Base-by-base conservation (phyloP, 1,284 basidiomycete species). In the Pseudozyma pruni region DNA sequence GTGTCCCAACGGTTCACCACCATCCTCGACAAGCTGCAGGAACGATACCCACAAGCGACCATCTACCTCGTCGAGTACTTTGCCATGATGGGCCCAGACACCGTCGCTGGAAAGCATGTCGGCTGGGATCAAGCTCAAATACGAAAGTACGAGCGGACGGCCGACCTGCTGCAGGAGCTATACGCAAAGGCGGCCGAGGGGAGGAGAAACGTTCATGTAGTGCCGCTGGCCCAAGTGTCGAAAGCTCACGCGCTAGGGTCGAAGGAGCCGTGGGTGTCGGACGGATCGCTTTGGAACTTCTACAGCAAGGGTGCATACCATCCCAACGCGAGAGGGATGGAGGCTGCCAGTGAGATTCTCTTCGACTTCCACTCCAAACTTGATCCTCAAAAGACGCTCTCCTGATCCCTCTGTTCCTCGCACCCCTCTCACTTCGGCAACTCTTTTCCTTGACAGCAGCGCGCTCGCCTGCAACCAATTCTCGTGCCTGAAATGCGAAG, bases 51-150 rank as follows among this genome's bases (percentile, higher is more conserved):
- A 0, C 22, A 44, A 19, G 54, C 49, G 4, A 57, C 43, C 2
- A 23, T 64, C 7, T 64, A 57, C 16, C 25, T 64, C 39, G 61
- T 58, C 20, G 61, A 58, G 27, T 64, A 64, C 45, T 58, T 57
- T 37, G 54, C 61, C 20, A 45, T 64, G 44, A 53, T 57, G 38
- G 54, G 54, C 11, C 44, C 49, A 0, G 44, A 64, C 16, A 64
- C 61, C 1, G 34, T 17, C 8, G 44, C 33, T 2, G 54, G 54
- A 4, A 39, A n/a, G 11, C 37, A 57, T 16, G 50, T 57, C 0
- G 54, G 16, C 9, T 55, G 54, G 49, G 33, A 45, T 17, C 38
- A 58, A 20, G 33, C 35, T 8, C 46, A 64, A 19, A 25, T 64
- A 2, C 13, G 49, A 7, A 41, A 20, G 22, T 58, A 57, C 39